Percentiles rank a stretch among this genome's conserved stretches.
Evolutionary conservation across 208 protist genomes (phyloP).

Genomic region (Blastocrithidia nonstop): DNA sequence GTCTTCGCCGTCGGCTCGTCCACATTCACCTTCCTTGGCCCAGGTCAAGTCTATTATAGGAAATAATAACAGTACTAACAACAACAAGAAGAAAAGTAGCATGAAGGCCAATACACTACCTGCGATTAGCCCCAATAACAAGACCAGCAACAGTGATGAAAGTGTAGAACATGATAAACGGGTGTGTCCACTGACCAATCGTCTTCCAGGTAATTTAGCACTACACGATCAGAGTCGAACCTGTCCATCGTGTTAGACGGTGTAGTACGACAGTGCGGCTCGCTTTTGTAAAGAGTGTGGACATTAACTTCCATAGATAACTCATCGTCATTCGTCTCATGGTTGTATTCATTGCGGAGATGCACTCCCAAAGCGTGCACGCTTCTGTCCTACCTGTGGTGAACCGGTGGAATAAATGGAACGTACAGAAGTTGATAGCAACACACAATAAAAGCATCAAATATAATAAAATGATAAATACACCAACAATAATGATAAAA

Average conservation of each 20-base stretch:
- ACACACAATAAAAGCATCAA: no score
- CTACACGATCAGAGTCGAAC: conserved; percentile 14
- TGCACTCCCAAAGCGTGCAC: conserved; percentile 40
- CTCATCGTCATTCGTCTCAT: conserved; percentile 12
- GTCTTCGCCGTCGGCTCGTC: no score
- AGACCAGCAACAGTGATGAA: neutral
- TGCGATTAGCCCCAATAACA: conserved; percentile 9
- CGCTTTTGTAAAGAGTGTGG: conserved; percentile 81
- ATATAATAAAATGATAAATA: no score
- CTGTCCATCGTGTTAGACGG: conserved; percentile 38
- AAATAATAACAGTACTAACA: neutral
- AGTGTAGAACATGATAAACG: neutral
- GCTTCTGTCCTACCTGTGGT: conserved; percentile 73
- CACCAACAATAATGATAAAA: no score
- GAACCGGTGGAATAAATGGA: conserved; percentile 35
- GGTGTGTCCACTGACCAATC: conserved; percentile 6
- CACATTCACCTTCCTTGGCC: no score
- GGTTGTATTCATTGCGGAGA: conserved; percentile 58
- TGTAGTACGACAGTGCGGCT: conserved; percentile 62
- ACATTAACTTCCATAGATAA: conserved; percentile 11
- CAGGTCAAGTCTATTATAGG: no score
- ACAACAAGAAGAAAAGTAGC: neutral
- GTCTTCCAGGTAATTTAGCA: conserved; percentile 21
- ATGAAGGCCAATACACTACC: no score
- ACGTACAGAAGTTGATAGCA: no score